A percentile compares a stretch with the other conserved stretches of the same genome.
Conservation (phyloP, 176 grass and related monocot genomes). For the Musa beccarii region DNA sequence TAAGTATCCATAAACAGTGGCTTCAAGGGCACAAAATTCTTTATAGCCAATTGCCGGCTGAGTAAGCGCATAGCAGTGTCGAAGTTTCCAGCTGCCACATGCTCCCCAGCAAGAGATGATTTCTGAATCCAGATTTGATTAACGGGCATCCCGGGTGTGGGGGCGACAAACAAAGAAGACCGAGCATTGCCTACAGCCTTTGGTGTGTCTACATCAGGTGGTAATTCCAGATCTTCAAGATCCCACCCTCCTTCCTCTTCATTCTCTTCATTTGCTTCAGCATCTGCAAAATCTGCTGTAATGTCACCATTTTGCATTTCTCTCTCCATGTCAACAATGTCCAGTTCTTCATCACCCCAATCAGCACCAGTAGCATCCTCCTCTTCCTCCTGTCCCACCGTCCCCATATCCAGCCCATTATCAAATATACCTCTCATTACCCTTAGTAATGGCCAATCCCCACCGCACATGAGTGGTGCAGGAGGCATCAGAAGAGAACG, state of each 20-base stretch:
- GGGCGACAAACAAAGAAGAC: constrained; percentile 56
- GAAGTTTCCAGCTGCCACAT: constrained; percentile 79
- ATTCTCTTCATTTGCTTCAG: constrained; percentile 57
- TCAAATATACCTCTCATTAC: constrained; percentile 92
- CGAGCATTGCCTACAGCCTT: constrained; percentile 36
- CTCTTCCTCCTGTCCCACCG: constrained; percentile 54
- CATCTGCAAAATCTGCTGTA: constrained; percentile 45
- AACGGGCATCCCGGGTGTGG: constrained; percentile 83
- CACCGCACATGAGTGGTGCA: constrained; percentile 48
- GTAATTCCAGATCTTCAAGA: constrained; percentile 87
- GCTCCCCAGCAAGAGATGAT: constrained; percentile 90
- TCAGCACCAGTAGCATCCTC: constrained; percentile 75
- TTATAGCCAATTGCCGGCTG: constrained; percentile 79
- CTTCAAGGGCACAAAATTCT: constrained; percentile 76
- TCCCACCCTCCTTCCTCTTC: constrained; percentile 82
- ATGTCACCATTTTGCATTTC: constrained; percentile 55
- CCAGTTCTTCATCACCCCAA: constrained; percentile 85
- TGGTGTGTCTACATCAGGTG: constrained; percentile 67
- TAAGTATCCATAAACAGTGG: constrained; percentile 67
- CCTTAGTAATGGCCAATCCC: constrained; percentile 89
- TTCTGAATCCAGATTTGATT: constrained; percentile 96
- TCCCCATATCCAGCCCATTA: constrained; percentile 44
- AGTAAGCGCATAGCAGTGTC: constrained; percentile 89
- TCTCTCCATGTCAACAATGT: constrained; percentile 64
- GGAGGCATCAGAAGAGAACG: constrained; percentile 63